Percentiles rank a stretch among this genome's conserved stretches.
These are phyloP conservation scores for Sarocladium oryzae DNA, from an alignment of 2,329 filamentous ascomycete species.

Conservation along the genomic window DNA sequence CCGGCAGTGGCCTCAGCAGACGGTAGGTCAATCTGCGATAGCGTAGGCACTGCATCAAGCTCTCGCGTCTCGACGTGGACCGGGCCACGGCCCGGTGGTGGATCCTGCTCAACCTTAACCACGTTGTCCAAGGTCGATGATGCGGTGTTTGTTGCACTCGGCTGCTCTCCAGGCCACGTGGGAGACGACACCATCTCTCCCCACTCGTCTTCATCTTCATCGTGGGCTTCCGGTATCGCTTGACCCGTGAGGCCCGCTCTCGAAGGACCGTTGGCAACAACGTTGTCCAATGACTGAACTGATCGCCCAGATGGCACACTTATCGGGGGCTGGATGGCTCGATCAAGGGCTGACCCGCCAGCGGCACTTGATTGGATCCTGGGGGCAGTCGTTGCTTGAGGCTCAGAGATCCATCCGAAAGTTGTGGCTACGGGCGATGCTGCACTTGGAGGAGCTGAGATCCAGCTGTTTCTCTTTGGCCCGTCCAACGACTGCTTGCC, in stretches of 20 bases:
- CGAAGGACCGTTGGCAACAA: background rate
- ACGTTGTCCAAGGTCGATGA: background rate
- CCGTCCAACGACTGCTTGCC: conserved; percentile 6
- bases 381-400: background rate
- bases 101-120: background rate
- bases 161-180: conserved; percentile 6
- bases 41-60: background rate
- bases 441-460: background rate
- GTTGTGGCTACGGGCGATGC: conserved; percentile 21
- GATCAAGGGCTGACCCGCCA: background rate
- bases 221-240: conserved; percentile 13
- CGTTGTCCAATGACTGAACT: background rate
- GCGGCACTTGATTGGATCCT: background rate
- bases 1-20: background rate
- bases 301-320: background rate
- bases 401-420: conserved; percentile 25
- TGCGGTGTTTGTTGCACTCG: background rate
- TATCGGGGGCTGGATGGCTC: background rate
- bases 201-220: conserved; percentile 48
- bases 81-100: too few relatives aligned
- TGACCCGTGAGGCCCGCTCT: too few relatives aligned
- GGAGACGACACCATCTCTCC: conserved; percentile 49
- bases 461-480: conserved; percentile 1
- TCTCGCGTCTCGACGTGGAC: too few relatives aligned
- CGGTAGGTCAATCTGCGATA: background rate